phyloP scores from a whole-genome alignment of 2,329 filamentous ascomycete species.

The Xylariaceae sp. region DNA sequence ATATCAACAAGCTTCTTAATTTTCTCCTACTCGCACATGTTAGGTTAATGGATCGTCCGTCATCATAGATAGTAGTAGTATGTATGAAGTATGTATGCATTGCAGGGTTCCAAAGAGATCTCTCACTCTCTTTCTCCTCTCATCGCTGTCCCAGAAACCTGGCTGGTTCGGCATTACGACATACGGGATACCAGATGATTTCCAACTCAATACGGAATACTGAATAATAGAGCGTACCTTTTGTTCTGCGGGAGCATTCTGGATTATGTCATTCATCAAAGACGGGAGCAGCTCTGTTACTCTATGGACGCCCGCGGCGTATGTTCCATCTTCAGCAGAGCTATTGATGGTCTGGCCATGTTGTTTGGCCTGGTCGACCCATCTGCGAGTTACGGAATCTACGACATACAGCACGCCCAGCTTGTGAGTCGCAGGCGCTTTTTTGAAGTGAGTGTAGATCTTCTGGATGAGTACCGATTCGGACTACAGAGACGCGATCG shows the following conservation, averaged over 20 bases:
- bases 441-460: conserved; percentile 95
- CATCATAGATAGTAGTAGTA: conserved; percentile 16
- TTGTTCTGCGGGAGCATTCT: conserved; percentile 84
- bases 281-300: conserved; percentile 91
- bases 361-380: conserved; percentile 91
- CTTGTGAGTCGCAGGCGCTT: conserved; percentile 90
- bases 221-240: conserved; percentile 78
- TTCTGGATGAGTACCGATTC: conserved; percentile 94
- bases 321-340: conserved; percentile 83
- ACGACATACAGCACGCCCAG: conserved; percentile 98
- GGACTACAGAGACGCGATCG: conserved; percentile 53
- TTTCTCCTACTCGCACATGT: conserved; percentile 69
- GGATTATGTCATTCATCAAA: conserved; percentile 92
- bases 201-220: background rate
- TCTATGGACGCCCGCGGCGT: conserved; percentile 90
- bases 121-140: conserved; percentile 2
- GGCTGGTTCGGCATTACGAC: conserved; percentile 26
- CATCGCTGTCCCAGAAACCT: conserved; percentile 15
- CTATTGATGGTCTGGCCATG: conserved; percentile 76
- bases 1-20: conserved; percentile 94
- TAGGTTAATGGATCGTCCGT: conserved; percentile 38
- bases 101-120: conserved; percentile 9
- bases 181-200: too few species aligned
- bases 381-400: conserved; percentile 99
- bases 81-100: too few species aligned